Evolutionary conservation across 306 rosid species (phyloP).

Genomic region (Cicer bijugum): DNA sequence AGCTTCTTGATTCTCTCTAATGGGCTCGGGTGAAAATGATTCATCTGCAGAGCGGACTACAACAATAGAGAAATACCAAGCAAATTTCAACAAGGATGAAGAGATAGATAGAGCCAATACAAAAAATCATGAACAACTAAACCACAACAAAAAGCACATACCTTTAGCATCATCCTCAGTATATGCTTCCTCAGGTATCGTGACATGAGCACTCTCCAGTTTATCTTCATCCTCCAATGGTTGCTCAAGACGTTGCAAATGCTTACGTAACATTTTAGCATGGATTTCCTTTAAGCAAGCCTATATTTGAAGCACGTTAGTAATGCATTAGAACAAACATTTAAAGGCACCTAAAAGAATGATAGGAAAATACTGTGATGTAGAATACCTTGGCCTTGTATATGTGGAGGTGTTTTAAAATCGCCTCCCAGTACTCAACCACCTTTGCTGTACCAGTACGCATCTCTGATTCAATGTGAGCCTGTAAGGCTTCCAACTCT

Average conservation of each 20-base stretch:
- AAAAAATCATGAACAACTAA: slow-evolving; percentile 29
- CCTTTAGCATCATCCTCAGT: slow-evolving; percentile 62
- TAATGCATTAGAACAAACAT: slow-evolving; percentile 28
- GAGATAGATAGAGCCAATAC: slow-evolving; percentile 18
- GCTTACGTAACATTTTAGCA: slow-evolving; percentile 78
- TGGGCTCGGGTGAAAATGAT: slow-evolving; percentile 72
- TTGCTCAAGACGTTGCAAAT: slow-evolving; percentile 72
- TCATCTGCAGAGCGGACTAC: slow-evolving; percentile 52
- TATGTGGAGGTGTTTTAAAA: slow-evolving; percentile 83
- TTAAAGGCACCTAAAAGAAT: slow-evolving; percentile 19
- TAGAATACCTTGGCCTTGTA: slow-evolving; percentile 89
- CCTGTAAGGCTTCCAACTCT: slow-evolving; percentile 74
- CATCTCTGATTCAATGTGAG: slow-evolving; percentile 88
- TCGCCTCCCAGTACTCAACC: slow-evolving; percentile 97
- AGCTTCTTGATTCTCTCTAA: slow-evolving; percentile 60
- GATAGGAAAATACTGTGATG: slow-evolving; percentile 32
- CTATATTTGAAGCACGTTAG: slow-evolving; percentile 53
- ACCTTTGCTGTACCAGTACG: slow-evolving; percentile 90
- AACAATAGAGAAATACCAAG: slow-evolving; percentile 6
- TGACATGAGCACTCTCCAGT: slow-evolving; percentile 49
- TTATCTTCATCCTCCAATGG: slow-evolving; percentile 63
- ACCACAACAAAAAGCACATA: slow-evolving; percentile 40
- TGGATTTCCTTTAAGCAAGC: slow-evolving; percentile 93
- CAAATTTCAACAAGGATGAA: slow-evolving; percentile 22
- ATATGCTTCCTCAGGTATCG: slow-evolving; percentile 54